Evolutionary conservation across 257 asterid genomes (phyloP).

Genomic region (Fraxinus excelsior): DNA sequence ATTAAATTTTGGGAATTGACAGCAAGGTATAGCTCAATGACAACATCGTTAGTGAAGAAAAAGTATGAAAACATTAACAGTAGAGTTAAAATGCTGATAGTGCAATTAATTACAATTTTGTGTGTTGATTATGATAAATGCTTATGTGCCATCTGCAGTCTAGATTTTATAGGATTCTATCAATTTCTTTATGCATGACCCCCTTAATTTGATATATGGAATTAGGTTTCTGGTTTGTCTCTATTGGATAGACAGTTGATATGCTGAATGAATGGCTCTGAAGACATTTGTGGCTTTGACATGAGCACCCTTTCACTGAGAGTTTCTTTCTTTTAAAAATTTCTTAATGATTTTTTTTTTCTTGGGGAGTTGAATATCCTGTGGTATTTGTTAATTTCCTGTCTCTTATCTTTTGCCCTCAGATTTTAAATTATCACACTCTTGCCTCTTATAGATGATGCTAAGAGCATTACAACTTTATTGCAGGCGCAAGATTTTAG

Average conservation of each 20-base stretch:
- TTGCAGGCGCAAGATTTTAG: neutral
- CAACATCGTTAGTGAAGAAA: too few relatives aligned
- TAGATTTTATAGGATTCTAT: neutral
- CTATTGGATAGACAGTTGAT: neutral
- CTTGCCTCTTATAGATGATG: neutral
- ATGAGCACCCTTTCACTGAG: too few relatives aligned
- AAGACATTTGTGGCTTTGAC: neutral
- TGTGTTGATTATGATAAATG: neutral
- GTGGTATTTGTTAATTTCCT: conserved; percentile 1
- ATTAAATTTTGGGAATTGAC: too few relatives aligned
- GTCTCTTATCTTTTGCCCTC: neutral
- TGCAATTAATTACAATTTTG: neutral
- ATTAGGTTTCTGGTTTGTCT: neutral
- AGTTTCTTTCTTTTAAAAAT: neutral
- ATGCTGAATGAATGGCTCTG: neutral
- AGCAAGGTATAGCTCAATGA: too few relatives aligned
- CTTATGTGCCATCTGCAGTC: conserved; percentile 19
- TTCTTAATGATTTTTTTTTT: neutral
- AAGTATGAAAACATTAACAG: neutral
- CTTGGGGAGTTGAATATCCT: neutral
- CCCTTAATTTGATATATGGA: neutral
- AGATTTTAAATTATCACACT: neutral
- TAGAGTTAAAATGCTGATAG: neutral
- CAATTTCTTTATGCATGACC: too few relatives aligned
- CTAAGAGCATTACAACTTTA: neutral